Percentiles rank a stretch among this genome's conserved stretches.
Conservation (phyloP, 441 rosid species). For the Gossypium trilobum region DNA sequence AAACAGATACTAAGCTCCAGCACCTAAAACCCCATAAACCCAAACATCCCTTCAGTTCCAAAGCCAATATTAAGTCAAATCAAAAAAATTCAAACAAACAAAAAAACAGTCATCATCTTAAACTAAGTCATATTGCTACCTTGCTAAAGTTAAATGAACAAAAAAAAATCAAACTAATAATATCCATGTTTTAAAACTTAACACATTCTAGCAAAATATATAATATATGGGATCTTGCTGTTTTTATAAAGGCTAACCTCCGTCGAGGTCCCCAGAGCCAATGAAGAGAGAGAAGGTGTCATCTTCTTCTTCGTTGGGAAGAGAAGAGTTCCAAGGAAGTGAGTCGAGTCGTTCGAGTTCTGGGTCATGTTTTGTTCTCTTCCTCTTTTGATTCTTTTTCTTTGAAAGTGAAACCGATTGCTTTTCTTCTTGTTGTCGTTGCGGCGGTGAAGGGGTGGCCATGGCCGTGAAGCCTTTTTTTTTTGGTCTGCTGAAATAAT, state of each 20-base stretch:
- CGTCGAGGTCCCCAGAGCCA: conserved; percentile 67
- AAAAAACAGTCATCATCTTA: background rate
- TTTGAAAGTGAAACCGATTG: conserved; percentile 9
- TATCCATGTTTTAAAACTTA: background rate
- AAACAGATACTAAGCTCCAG: background rate
- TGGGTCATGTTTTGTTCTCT: conserved; percentile 26
- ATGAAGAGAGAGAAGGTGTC: conserved; percentile 43
- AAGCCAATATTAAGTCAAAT: background rate
- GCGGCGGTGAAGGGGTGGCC: conserved; percentile 24
- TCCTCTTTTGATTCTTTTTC: conserved; percentile 38
- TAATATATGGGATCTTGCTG: background rate
- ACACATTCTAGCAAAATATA: background rate
- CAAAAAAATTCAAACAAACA: background rate
- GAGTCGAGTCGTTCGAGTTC: conserved; percentile 45
- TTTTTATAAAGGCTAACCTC: conserved; percentile 39
- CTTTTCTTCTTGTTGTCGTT: background rate
- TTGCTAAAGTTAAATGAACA: background rate
- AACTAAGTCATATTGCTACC: background rate
- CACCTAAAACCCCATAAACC: background rate
- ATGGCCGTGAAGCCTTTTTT: conserved; percentile 11
- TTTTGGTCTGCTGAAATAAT: background rate
- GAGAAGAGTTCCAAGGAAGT: conserved; percentile 53
- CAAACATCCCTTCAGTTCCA: background rate
- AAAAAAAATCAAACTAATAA: background rate
- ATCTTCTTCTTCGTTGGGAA: conserved; percentile 36